Evolutionary conservation across 225 moss, liverwort and hornwort genomes (phyloP).

Genomic region (Polytrichum formosum): DNA sequence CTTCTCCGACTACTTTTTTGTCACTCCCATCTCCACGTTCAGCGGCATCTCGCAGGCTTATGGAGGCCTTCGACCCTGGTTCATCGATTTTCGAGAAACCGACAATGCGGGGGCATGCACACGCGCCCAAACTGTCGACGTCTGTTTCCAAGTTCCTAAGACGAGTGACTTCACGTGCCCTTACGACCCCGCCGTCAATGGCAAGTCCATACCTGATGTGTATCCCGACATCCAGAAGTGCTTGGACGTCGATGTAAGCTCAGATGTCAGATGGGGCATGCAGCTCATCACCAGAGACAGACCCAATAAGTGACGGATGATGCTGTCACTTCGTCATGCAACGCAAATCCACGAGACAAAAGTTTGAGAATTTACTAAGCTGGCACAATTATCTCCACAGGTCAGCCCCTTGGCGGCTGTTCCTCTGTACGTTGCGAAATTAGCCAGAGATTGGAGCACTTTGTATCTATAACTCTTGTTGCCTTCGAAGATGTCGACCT

Average conservation of each 20-base stretch:
- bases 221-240: slow-evolving; percentile 70
- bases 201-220: slow-evolving; percentile 42
- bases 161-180: slow-evolving; percentile 39
- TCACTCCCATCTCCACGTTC: slow-evolving; percentile 83
- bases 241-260: slow-evolving; percentile 53
- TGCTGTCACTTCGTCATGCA: no score
- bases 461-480: no score
- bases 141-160: slow-evolving; percentile 56
- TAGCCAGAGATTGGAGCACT: no score
- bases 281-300: slow-evolving; percentile 33
- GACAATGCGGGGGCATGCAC: slow-evolving; percentile 35
- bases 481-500: no score
- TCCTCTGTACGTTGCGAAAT: no score
- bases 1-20: slow-evolving; percentile 65
- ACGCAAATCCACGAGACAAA: no score
- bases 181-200: slow-evolving; percentile 36
- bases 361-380: no score
- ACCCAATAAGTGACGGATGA: neutral
- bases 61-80: slow-evolving; percentile 69
- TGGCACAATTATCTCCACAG: no score
- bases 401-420: no score
- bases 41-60: slow-evolving; percentile 77
- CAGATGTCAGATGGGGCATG: slow-evolving; percentile 15
- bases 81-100: slow-evolving; percentile 52
- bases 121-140: slow-evolving; percentile 53